phyloP scores from a whole-genome alignment of 1,139 yeast genomes.

The Wickerhamomyces sp. region DNA sequence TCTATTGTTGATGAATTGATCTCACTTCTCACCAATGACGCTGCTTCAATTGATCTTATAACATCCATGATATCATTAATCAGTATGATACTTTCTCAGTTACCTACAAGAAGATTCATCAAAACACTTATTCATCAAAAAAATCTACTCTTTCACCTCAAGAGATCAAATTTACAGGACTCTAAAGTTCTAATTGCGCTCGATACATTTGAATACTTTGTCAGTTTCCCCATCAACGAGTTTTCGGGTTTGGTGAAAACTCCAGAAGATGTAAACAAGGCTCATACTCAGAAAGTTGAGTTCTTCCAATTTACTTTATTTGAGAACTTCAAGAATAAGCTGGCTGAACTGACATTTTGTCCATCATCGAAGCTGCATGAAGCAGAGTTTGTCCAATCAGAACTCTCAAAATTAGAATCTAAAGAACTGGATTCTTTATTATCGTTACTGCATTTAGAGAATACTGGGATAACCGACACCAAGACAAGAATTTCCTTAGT shows the following conservation, averaged over 20 bases:
- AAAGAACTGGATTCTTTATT: constrained; percentile 4
- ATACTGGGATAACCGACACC: neutral
- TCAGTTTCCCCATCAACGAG: constrained; percentile 40
- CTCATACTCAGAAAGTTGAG: constrained; percentile 15
- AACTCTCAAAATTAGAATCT: constrained; percentile 1
- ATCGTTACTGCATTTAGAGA: neutral
- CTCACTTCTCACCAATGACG: neutral
- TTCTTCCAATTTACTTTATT: constrained; percentile 15
- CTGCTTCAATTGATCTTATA: constrained; percentile 1
- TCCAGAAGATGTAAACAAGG: constrained; percentile 15
- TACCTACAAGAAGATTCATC: constrained; percentile 38
- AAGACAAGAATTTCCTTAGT: neutral
- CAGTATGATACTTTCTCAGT: constrained; percentile 33
- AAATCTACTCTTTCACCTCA: constrained; percentile 18
- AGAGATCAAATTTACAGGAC: constrained; percentile 2
- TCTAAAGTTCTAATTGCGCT: constrained; percentile 7
- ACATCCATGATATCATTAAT: constrained; percentile 26
- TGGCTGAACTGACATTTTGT: constrained; percentile 4
- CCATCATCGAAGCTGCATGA: neutral
- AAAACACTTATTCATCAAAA: constrained; percentile 30
- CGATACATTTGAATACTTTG: constrained; percentile 25
- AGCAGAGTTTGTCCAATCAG: neutral
- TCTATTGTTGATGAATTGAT: constrained; percentile 9
- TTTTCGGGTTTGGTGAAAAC: constrained; percentile 31
- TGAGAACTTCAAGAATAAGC: constrained; percentile 1